These are phyloP conservation scores for Colletotrichum sp. DNA, from an alignment of 2,329 filamentous ascomycete genomes.

Conservation along the genomic window DNA sequence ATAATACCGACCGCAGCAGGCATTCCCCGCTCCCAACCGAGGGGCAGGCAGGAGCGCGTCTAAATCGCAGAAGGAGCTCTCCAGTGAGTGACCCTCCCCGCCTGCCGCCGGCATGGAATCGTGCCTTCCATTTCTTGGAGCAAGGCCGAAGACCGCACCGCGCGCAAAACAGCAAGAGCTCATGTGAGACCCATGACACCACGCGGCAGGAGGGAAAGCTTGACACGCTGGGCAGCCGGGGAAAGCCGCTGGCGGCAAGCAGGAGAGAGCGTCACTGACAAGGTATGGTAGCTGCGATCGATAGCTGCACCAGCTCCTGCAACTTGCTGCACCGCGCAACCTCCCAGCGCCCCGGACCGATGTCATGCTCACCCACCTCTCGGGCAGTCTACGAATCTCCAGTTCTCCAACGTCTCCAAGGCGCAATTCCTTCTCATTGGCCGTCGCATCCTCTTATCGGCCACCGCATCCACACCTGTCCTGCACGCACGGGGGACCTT, in stretches of 20 bases:
- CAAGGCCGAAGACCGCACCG: not conserved
- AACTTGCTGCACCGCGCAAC: not conserved
- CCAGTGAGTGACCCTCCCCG: not conserved
- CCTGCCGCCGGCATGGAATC: not conserved
- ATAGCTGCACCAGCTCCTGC: not conserved
- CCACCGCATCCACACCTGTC: not conserved
- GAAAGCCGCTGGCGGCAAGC: not conserved
- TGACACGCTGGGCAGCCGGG: not conserved
- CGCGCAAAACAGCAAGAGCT: not conserved
- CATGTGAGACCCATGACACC: not conserved
- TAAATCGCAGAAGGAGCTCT: not conserved
- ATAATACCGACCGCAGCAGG: not conserved
- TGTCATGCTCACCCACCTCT: not conserved
- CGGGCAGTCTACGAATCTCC: not conserved
- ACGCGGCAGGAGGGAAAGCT: not conserved
- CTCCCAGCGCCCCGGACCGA: not conserved
- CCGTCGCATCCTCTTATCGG: constrained; percentile 12
- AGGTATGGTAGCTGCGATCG: not conserved
- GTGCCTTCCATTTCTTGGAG: not conserved
- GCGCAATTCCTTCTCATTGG: constrained; percentile 2
- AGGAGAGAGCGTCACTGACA: not conserved
- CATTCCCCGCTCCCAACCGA: not conserved
- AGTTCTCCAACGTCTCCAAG: not conserved
- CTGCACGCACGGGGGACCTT: constrained; percentile 9
- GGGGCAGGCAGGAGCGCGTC: not conserved